Conservation (phyloP, 176 grass and related monocot species). For the Bolboschoenus planiculmis region DNA sequence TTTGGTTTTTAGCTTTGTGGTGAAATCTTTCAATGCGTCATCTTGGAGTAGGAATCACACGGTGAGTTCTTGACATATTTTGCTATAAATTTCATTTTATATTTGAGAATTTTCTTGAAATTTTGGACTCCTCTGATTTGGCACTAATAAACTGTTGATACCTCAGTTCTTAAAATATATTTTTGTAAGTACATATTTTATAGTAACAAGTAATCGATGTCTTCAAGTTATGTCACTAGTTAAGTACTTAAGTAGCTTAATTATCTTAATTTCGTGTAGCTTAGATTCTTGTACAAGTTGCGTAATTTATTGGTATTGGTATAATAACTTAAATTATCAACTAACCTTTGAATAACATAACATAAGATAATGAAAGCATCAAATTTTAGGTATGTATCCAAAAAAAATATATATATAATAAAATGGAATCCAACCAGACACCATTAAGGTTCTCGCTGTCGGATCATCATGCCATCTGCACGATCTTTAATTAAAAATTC, state of each 20-base stretch:
- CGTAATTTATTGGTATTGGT: not conserved
- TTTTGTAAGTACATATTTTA: not conserved
- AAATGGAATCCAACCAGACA: not conserved
- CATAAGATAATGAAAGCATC: not conserved
- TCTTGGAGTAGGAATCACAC: conserved; percentile 35
- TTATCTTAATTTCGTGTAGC: not conserved
- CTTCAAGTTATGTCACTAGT: not conserved
- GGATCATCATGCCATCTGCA: not conserved
- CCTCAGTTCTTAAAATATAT: not conserved
- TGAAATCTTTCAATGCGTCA: conserved; percentile 41
- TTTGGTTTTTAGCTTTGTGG: conserved; percentile 42
- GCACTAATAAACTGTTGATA: too few relatives aligned
- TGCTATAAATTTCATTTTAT: not conserved
- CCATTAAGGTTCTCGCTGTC: not conserved
- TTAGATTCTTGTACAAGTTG: not conserved
- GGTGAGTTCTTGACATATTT: conserved; percentile 30
- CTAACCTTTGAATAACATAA: not conserved
- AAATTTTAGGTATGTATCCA: not conserved
- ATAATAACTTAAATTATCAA: not conserved
- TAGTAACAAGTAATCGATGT: not conserved
- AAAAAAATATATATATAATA: not conserved
- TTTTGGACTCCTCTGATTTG: not conserved
- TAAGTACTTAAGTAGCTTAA: too few relatives aligned
- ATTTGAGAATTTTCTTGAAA: not conserved
- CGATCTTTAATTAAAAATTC: not conserved